A percentile compares a stretch with the other conserved stretches of the same genome.
Evolutionary conservation across 345 rosid species (phyloP).

Genomic region (Boechera divaricarpa): DNA sequence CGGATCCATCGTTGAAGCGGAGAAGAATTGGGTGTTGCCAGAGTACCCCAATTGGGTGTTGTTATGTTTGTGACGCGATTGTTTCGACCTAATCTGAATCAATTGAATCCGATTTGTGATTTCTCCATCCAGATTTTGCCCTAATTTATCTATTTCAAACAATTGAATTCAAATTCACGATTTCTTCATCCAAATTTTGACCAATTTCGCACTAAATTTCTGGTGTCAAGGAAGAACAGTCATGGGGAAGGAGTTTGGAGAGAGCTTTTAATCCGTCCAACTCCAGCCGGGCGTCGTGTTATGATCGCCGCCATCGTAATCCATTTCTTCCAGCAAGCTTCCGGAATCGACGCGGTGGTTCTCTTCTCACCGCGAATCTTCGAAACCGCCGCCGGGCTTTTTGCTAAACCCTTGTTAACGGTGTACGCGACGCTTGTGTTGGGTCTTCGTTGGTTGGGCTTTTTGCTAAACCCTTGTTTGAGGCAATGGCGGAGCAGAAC

Average conservation of each 20-base stretch:
- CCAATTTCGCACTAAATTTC: neutral
- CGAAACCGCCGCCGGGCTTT: constrained; percentile 52
- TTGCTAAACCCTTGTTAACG: no score
- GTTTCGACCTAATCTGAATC: constrained; percentile 56
- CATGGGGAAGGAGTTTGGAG: constrained; percentile 76
- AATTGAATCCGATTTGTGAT: neutral
- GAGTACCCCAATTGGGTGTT: constrained; percentile 60
- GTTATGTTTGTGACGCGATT: constrained; percentile 82
- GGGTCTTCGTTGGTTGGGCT: constrained; percentile 63
- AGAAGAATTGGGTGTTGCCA: constrained; percentile 43
- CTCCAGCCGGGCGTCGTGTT: constrained; percentile 69
- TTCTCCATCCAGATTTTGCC: neutral
- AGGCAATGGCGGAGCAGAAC: constrained; percentile 95
- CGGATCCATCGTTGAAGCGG: constrained; percentile 50
- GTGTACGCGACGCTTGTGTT: neutral
- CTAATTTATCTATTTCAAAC: neutral
- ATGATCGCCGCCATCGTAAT: constrained; percentile 70
- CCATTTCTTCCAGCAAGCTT: constrained; percentile 85
- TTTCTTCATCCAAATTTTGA: neutral
- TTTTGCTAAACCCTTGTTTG: constrained; percentile 86
- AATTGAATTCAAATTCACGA: neutral
- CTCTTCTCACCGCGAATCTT: constrained; percentile 87
- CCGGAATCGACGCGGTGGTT: constrained; percentile 89
- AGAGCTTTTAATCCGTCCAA: constrained; percentile 67
- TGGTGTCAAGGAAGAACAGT: constrained; percentile 41